Conservation (phyloP, 2,329 filamentous ascomycete species). For the Thelonectria blattea region DNA sequence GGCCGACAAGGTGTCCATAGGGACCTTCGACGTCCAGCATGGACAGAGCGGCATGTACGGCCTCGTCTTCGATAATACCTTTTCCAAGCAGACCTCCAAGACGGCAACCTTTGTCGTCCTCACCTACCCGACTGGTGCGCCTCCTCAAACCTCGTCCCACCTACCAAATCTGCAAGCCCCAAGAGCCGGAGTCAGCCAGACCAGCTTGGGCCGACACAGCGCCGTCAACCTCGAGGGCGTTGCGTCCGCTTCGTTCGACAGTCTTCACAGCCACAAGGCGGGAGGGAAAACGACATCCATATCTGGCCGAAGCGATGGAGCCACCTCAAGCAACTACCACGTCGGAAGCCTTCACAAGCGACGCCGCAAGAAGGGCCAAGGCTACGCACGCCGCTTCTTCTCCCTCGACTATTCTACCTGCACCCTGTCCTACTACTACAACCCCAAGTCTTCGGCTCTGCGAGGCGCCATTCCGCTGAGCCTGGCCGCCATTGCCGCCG, state of each 20-base stretch:
- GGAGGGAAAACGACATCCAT: conserved; percentile 55
- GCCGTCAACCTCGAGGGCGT: conserved; percentile 53
- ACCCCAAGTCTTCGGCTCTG: conserved; percentile 88
- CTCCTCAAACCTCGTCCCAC: conserved; percentile 76
- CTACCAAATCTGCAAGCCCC: conserved; percentile 63
- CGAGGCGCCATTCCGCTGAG: conserved; percentile 92
- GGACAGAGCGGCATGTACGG: conserved; percentile 92
- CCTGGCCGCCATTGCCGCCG: conserved; percentile 87
- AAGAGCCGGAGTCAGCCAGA: conserved; percentile 51
- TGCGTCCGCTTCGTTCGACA: conserved; percentile 64
- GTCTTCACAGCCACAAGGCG: conserved; percentile 59
- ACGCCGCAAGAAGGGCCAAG: conserved; percentile 90
- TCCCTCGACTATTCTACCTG: conserved; percentile 94
- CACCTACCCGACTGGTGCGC: conserved; percentile 85
- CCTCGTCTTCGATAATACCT: conserved; percentile 97
- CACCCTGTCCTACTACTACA: conserved; percentile 95
- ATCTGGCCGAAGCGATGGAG: conserved; percentile 58
- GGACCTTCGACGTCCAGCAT: conserved; percentile 78
- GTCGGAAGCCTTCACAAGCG: conserved; percentile 88
- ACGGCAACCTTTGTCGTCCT: conserved; percentile 93
- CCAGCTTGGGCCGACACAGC: conserved; percentile 57
- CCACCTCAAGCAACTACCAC: conserved; percentile 65
- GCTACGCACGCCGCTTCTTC: conserved; percentile 92
- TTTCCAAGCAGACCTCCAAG: conserved; percentile 94
- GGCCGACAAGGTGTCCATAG: conserved; percentile 92